Percentiles rank a stretch among this genome's conserved stretches.
Conservation (phyloP, 2,329 filamentous ascomycete species). For the Talaromyces sp. region DNA sequence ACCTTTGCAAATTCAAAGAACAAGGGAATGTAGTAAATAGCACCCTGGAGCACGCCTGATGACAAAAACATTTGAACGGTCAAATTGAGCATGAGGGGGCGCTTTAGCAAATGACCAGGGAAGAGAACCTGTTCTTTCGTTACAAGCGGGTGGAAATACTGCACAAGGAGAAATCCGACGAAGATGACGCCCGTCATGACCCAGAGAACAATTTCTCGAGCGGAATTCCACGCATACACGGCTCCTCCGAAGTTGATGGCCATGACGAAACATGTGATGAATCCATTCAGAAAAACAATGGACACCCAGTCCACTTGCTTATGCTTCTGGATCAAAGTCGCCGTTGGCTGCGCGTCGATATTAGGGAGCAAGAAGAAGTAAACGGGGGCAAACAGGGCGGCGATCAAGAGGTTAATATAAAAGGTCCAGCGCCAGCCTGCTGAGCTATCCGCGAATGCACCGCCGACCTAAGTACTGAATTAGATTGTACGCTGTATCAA, state of each 20-base stretch:
- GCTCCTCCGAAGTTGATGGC: background rate
- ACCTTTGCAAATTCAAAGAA: slow-evolving; percentile 53
- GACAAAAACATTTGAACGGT: background rate
- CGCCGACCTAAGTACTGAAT: no score
- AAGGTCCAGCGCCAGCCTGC: no score
- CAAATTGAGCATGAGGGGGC: background rate
- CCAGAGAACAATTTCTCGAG: background rate
- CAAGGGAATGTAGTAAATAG: slow-evolving; percentile 48
- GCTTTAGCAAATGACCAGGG: background rate
- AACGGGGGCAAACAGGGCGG: background rate
- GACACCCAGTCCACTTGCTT: background rate
- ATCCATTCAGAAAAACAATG: background rate
- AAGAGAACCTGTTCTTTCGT: background rate
- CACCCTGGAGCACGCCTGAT: slow-evolving; percentile 18
- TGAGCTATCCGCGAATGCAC: no score
- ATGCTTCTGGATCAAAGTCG: background rate
- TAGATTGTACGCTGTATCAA: no score
- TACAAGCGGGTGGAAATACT: background rate
- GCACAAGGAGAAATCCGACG: background rate
- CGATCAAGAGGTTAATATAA: background rate
- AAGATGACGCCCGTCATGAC: background rate
- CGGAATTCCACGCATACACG: background rate
- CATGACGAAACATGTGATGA: background rate
- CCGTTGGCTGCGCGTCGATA: background rate
- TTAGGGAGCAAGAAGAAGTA: background rate